Evolutionary conservation across 306 rosid species (phyloP).

Genomic region (Luffa acutangula): DNA sequence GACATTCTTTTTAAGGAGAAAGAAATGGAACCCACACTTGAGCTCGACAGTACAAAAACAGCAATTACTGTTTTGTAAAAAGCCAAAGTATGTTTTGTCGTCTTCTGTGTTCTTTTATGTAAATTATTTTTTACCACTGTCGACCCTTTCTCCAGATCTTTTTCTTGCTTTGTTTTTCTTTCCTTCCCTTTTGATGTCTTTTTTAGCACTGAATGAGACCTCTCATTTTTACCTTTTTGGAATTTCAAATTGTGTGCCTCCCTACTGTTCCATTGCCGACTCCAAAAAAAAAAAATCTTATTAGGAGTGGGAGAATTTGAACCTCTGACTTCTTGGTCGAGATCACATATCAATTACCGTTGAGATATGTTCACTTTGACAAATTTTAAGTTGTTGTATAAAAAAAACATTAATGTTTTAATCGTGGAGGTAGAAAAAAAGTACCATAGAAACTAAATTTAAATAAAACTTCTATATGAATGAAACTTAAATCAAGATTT

Average conservation of each 20-base stretch:
- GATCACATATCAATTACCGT: too few relatives aligned
- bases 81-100: background rate
- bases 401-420: too few relatives aligned
- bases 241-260: background rate
- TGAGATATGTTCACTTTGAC: too few relatives aligned
- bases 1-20: background rate
- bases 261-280: background rate
- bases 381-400: too few relatives aligned
- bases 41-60: background rate
- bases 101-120: background rate
- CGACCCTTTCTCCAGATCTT: background rate
- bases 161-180: background rate
- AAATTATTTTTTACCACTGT: background rate
- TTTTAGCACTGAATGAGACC: background rate
- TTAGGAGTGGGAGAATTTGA: too few relatives aligned
- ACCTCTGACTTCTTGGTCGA: too few relatives aligned
- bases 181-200: background rate
- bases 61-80: constrained; percentile 2
- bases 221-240: background rate
- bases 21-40: background rate
- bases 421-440: too few relatives aligned
- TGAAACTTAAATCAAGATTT: too few relatives aligned
- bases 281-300: too few relatives aligned
- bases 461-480: too few relatives aligned
- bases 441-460: too few relatives aligned